Evolutionary conservation across 371 early-diverging fungal species (phyloP).

Genomic region (Rozella allomycis): DNA sequence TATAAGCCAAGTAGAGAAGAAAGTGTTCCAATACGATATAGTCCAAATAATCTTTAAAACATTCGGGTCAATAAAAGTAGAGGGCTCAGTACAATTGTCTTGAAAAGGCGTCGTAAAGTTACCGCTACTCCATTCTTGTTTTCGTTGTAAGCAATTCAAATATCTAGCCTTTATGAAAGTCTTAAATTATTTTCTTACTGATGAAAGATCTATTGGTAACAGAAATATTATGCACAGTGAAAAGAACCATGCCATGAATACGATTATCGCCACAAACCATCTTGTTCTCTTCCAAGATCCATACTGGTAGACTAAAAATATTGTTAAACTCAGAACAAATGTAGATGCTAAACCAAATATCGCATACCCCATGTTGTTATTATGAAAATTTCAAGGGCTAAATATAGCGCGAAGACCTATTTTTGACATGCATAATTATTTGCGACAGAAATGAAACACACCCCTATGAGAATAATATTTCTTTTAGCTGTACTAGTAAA

Average conservation of each 20-base stretch:
- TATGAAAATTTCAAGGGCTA: too few species aligned
- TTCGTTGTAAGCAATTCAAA: background rate
- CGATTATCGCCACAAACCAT: slow-evolving; percentile 16
- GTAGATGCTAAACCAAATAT: too few species aligned
- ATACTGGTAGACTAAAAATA: too few species aligned
- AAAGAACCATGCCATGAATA: slow-evolving; percentile 48
- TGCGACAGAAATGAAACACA: too few species aligned
- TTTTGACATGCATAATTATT: too few species aligned
- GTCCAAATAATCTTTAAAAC: slow-evolving; percentile 61
- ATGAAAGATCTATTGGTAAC: slow-evolving; percentile 68
- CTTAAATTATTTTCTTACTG: slow-evolving; percentile 35
- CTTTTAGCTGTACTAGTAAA: too few species aligned
- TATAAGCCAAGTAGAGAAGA: slow-evolving; percentile 57
- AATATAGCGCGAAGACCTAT: too few species aligned
- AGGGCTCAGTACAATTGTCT: slow-evolving; percentile 42
- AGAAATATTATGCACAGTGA: slow-evolving; percentile 72
- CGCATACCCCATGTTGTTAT: too few species aligned
- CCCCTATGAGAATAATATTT: too few species aligned
- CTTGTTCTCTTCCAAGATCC: slow-evolving; percentile 21
- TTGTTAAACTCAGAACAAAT: too few species aligned
- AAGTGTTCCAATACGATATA: slow-evolving; percentile 70
- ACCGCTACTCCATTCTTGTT: slow-evolving; percentile 8
- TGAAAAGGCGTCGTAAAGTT: too few species aligned
- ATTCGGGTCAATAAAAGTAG: slow-evolving; percentile 40
- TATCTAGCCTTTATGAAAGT: slow-evolving; percentile 41